phyloP scores from a whole-genome alignment of 129 eudicot species.

The Sambucus nigra region DNA sequence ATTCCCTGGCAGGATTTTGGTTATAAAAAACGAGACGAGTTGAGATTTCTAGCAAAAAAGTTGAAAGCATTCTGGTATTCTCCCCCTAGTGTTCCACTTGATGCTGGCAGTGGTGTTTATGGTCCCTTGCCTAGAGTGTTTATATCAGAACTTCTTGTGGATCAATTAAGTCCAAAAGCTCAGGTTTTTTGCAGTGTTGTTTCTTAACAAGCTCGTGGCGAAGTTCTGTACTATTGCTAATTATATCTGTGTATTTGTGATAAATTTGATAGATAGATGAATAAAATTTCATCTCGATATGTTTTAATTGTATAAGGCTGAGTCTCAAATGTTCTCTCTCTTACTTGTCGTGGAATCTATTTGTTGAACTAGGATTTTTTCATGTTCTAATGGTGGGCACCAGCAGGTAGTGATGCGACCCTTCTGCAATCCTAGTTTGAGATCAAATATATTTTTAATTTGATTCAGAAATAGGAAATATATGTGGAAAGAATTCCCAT shows the following conservation, averaged over 20 bases:
- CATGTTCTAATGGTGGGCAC: too few species aligned
- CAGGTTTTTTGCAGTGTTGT: constrained; percentile 39
- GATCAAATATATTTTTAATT: too few species aligned
- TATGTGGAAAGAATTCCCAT: too few species aligned
- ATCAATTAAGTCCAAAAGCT: constrained; percentile 62
- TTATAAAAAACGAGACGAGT: constrained; percentile 62
- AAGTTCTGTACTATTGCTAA: not conserved
- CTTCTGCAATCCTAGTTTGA: too few species aligned
- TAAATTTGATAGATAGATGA: not conserved
- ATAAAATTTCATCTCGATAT: not conserved
- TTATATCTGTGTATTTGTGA: not conserved
- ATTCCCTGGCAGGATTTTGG: constrained; percentile 81
- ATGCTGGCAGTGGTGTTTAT: constrained; percentile 37
- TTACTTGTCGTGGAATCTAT: too few species aligned
- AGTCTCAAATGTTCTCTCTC: too few species aligned
- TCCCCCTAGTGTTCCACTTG: constrained; percentile 41
- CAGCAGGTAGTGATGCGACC: too few species aligned
- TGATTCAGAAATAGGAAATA: too few species aligned
- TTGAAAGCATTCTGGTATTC: constrained; percentile 89
- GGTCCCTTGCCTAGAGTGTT: constrained; percentile 94
- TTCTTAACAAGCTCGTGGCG: not conserved
- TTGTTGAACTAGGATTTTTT: too few species aligned
- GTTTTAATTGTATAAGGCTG: too few species aligned
- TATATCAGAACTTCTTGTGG: constrained; percentile 91
- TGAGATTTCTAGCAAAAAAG: constrained; percentile 83